phyloP scores from a whole-genome alignment of 2,329 filamentous ascomycete genomes.

The Curvularia hawaiiensis region DNA sequence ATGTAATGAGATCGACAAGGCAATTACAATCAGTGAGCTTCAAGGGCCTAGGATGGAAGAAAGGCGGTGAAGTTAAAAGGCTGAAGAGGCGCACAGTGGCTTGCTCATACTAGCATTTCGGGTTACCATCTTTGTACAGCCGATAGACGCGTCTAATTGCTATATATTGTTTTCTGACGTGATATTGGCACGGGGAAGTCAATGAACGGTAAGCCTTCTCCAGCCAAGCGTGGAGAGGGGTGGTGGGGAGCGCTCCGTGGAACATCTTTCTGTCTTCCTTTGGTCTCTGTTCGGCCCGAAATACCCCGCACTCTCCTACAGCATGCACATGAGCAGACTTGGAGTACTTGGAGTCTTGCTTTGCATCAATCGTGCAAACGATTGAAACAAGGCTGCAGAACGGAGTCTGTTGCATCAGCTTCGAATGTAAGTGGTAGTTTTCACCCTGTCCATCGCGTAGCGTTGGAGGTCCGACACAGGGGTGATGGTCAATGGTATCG shows the following conservation, averaged over 20 bases:
- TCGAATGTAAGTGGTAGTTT: not conserved
- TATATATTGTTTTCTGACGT: not conserved
- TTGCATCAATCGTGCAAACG: not conserved
- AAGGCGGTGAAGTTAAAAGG: not conserved
- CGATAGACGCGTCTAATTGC: constrained; percentile 5
- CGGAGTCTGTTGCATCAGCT: not conserved
- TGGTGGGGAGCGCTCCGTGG: constrained; percentile 9
- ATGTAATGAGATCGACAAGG: not conserved
- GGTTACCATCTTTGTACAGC: constrained; percentile 12
- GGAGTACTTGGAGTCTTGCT: not conserved
- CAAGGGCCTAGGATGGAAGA: not conserved
- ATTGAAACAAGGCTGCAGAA: not conserved
- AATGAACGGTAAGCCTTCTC: constrained; percentile 20
- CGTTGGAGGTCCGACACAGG: not conserved
- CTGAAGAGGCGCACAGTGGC: not conserved
- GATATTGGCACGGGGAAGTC: not conserved
- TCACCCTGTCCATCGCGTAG: not conserved
- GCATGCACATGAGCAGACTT: not conserved
- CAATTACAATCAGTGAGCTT: not conserved
- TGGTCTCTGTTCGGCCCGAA: not conserved
- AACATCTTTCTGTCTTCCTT: not conserved
- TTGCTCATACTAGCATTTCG: not conserved
- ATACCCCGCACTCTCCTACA: constrained; percentile 7
- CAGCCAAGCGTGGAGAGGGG: constrained; percentile 13
- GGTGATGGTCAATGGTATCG: not conserved